phyloP scores from a whole-genome alignment of 305 asterid genomes.

The Fraxinus platypoda region DNA sequence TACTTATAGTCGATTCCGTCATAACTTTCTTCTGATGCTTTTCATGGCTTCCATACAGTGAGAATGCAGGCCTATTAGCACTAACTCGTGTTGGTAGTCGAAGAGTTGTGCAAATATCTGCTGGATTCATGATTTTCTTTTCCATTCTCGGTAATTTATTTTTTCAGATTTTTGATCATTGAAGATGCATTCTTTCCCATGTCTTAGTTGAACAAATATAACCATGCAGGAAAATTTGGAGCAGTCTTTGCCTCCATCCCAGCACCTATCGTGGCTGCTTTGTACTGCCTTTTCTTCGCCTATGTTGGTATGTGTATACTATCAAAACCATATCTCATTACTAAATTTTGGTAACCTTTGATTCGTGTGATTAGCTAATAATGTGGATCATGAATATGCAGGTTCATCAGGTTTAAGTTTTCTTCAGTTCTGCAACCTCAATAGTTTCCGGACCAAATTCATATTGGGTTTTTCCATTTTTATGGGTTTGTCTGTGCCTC shows the following conservation, averaged over 20 bases:
- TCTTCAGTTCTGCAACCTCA: conserved; percentile 52
- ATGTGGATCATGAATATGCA: conserved; percentile 16
- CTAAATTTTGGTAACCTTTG: neutral
- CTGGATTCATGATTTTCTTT: conserved; percentile 53
- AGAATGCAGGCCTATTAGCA: conserved; percentile 53
- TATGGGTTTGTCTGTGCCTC: conserved; percentile 50
- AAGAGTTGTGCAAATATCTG: conserved; percentile 49
- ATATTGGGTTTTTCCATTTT: conserved; percentile 47
- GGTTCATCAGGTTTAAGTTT: conserved; percentile 45
- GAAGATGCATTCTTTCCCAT: neutral
- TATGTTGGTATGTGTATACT: conserved; percentile 40
- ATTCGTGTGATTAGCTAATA: neutral
- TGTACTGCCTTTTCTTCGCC: conserved; percentile 44
- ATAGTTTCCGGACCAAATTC: conserved; percentile 46
- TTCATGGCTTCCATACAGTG: conserved; percentile 28
- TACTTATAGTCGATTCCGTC: neutral
- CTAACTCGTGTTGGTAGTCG: conserved; percentile 50
- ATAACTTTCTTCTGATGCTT: neutral
- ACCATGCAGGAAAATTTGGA: conserved; percentile 47
- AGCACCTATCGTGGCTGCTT: conserved; percentile 45
- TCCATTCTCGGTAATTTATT: conserved; percentile 35
- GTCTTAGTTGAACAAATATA: neutral
- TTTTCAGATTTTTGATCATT: neutral
- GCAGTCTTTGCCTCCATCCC: conserved; percentile 55
- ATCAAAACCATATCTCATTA: neutral